Conservation (phyloP, 768 basidiomycete genomes). For the Pisolithus marmoratus region DNA sequence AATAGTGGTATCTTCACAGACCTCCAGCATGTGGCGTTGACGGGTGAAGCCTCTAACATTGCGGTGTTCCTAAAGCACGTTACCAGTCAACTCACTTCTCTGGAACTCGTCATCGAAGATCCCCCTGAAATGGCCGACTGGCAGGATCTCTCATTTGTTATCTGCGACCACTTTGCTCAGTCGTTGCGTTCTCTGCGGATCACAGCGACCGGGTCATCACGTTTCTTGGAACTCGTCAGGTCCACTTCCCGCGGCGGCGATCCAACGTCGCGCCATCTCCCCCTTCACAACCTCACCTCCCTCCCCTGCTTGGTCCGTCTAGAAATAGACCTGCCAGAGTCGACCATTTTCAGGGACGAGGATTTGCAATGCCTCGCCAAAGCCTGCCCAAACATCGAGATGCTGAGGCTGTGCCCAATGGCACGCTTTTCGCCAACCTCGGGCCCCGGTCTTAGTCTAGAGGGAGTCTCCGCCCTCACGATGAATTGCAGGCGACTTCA, state of each 20-base stretch:
- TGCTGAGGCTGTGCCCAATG: constrained; percentile 60
- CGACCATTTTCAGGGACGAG: constrained; percentile 53
- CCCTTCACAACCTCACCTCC: constrained; percentile 50
- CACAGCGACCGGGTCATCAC: constrained; percentile 61
- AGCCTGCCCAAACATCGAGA: constrained; percentile 64
- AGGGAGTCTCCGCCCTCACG: constrained; percentile 55
- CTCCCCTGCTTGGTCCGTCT: constrained; percentile 55
- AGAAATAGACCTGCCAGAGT: constrained; percentile 76
- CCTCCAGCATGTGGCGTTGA: constrained; percentile 57
- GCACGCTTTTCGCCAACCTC: constrained; percentile 55
- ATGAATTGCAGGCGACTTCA: constrained; percentile 55
- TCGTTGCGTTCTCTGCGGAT: constrained; percentile 58
- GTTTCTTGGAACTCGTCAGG: constrained; percentile 77
- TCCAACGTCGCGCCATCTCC: constrained; percentile 52
- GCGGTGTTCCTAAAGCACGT: constrained; percentile 68
- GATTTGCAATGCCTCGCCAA: constrained; percentile 56
- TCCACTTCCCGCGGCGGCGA: constrained; percentile 63
- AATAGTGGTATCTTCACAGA: constrained; percentile 52
- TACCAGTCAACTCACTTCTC: constrained; percentile 54
- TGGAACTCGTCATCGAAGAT: constrained; percentile 77
- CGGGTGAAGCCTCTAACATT: constrained; percentile 65
- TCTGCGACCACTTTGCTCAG: constrained; percentile 57
- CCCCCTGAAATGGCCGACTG: constrained; percentile 71
- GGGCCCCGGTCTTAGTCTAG: constrained; percentile 55
- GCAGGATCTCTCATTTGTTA: constrained; percentile 60